phyloP scores from a whole-genome alignment of 2,329 filamentous ascomycete species.

The Hypoxylon sp. region DNA sequence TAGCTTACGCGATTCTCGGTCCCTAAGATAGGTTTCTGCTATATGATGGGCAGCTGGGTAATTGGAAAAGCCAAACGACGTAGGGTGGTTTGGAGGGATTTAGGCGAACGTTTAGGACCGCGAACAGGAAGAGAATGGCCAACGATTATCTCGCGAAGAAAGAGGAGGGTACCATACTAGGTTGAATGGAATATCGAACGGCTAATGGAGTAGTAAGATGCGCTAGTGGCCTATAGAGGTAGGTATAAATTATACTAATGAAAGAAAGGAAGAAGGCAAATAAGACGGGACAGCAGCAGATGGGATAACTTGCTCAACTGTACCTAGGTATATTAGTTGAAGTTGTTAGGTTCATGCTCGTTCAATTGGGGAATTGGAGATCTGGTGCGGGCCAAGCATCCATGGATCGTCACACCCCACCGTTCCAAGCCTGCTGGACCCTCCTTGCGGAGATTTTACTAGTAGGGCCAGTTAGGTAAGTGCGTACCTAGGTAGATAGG shows the following conservation, averaged over 20 bases:
- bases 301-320: background rate
- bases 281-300: background rate
- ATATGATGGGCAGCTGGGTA: background rate
- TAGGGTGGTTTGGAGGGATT: background rate
- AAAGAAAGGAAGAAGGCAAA: background rate
- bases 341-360: background rate
- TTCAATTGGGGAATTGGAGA: slow-evolving; percentile 2
- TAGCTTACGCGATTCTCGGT: background rate
- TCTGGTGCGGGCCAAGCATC: background rate
- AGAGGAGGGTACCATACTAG: background rate
- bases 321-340: background rate
- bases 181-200: background rate
- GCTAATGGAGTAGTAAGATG: background rate
- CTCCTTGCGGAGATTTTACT: background rate
- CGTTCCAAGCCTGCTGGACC: background rate
- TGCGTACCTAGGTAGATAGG: background rate
- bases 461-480: background rate
- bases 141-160: background rate
- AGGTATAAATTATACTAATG: background rate
- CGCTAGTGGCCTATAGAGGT: background rate
- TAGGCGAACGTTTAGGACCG: background rate
- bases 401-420: background rate
- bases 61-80: too few species aligned
- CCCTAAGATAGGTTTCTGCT: background rate
- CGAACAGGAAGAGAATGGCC: background rate